Evolutionary conservation across 495 filamentous ascomycete species (phyloP), one percentile per base, ranked within the genome.

Genomic region (Friedmanniomyces simplex): DNA sequence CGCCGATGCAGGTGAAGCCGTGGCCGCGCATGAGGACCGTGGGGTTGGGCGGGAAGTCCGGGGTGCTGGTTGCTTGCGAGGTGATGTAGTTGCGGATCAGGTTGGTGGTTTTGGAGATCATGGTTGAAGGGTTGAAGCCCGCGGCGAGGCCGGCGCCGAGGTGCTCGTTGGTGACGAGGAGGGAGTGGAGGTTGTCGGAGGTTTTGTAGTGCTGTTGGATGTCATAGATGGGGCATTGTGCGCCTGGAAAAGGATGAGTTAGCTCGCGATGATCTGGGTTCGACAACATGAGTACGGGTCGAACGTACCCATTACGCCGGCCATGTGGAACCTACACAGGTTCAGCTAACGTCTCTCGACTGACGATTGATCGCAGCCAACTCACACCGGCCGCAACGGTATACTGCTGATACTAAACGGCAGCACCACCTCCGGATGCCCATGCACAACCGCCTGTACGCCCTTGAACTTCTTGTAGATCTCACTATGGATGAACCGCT

Each of bases 251-350:
- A 32, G 3, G 28, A 3, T 32, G 28, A 32, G n/a, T 25, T 14
- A 56, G 54, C 32, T 12, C 6, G 21, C n/a, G n/a, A n/a, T n/a
- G n/a, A n/a, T n/a, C n/a, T 14, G 32, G 39, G 7, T 26, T 13
- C 28, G 46, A 21, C 14, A 20, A 48, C 51, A 49, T 24, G 18
- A 7, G 21, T 3, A n/a, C n/a, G n/a, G n/a, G n/a, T n/a, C n/a
- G n/a, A n/a, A 52, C 49, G 4, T 54, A 68, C 75, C 74, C 42
- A 79, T 68, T 47, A 80, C 78, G 0, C 75, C 76, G 8, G 75
- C 77, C 69, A 75, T 72, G 62, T 79, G 74, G 54, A 71, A 71
- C 7, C 55, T 58, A 42, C 5, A 18, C 45, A 8, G 18, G 24
- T 42, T 54, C 52, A 54, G 52, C 52, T 21, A n/a, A 52, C 39